These are phyloP conservation scores for Kwoniella shandongensis DNA, from an alignment of 768 basidiomycete species.

Conservation along the genomic window DNA sequence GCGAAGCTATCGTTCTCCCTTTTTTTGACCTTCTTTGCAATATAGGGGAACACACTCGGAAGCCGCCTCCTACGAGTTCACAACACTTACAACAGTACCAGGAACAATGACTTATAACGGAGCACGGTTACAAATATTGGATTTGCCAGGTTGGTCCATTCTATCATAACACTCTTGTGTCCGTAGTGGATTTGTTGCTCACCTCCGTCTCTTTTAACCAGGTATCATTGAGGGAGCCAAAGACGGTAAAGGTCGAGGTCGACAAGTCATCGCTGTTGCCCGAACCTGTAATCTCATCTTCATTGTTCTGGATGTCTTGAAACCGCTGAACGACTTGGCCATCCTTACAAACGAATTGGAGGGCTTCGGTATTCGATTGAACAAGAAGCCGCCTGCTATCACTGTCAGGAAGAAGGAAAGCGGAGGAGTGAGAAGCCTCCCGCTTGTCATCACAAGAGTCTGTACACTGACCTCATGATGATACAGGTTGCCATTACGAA, in stretches of 20 bases:
- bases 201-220: conserved; percentile 57
- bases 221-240: conserved; percentile 99
- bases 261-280: conserved; percentile 77
- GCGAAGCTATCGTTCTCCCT: neutral
- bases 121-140: conserved; percentile 91
- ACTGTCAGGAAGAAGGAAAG: conserved; percentile 65
- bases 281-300: conserved; percentile 98
- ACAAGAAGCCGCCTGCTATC: conserved; percentile 89
- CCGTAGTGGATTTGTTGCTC: conserved; percentile 1
- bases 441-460: neutral
- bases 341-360: conserved; percentile 90
- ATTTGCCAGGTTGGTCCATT: conserved; percentile 69
- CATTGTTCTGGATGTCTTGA: conserved; percentile 95
- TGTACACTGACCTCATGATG: neutral
- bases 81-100: conserved; percentile 90
- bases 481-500: conserved; percentile 85
- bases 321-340: conserved; percentile 89
- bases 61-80: conserved; percentile 95
- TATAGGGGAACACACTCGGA: conserved; percentile 95
- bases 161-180: neutral
- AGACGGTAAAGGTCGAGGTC: conserved; percentile 92
- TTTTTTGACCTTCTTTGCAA: neutral
- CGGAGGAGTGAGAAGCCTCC: conserved; percentile 58
- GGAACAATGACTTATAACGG: conserved; percentile 93
- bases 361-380: conserved; percentile 95